These are phyloP conservation scores for Chrysoporthe puriensis DNA, from an alignment of 2,329 filamentous ascomycete genomes.

Conservation along the genomic window DNA sequence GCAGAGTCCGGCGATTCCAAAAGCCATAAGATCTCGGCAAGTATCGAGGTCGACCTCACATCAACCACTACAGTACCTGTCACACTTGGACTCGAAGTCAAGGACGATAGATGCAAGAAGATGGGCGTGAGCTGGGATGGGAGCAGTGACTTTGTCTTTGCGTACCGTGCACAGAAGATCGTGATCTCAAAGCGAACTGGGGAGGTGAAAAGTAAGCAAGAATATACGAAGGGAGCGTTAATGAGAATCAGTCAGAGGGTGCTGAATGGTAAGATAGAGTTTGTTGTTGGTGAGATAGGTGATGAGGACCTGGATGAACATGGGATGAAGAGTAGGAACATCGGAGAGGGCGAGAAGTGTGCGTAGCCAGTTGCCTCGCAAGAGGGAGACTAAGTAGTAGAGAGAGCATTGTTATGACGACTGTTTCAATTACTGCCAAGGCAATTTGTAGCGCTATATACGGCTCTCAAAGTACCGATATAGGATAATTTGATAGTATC, in stretches of 20 bases:
- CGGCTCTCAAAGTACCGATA: no score
- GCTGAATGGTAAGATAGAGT: not conserved
- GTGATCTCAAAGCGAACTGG: not conserved
- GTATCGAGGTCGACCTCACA: not conserved
- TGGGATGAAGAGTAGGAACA: not conserved
- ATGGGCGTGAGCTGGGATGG: not conserved
- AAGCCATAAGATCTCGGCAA: not conserved
- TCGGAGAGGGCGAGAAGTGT: no score
- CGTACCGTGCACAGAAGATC: not conserved
- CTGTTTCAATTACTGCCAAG: no score
- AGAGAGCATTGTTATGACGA: no score
- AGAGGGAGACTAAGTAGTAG: no score
- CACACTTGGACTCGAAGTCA: not conserved
- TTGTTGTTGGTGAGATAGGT: not conserved
- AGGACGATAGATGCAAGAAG: not conserved
- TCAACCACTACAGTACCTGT: not conserved
- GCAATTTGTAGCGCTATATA: no score
- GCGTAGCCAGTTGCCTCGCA: no score
- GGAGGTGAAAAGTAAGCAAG: not conserved
- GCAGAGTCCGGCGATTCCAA: not conserved
- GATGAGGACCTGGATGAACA: not conserved
- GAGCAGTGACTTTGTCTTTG: not conserved
- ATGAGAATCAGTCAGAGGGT: not conserved
- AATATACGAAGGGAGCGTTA: not conserved
- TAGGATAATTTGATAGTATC: no score